Base-by-base conservation (phyloP, 2,329 filamentous ascomycete genomes). In the Ustulina deusta region DNA sequence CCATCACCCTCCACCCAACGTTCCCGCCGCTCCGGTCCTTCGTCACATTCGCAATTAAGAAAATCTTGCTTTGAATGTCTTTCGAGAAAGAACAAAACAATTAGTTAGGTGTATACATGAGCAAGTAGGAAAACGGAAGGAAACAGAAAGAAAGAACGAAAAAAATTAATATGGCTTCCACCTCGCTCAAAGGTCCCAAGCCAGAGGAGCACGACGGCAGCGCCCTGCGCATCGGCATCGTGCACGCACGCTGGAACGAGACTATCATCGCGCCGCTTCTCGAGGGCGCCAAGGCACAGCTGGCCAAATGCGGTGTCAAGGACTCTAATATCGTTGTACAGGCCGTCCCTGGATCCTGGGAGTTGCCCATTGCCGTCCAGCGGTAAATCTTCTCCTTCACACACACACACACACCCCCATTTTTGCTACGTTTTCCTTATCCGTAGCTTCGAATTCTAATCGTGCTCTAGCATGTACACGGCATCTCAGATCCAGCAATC, bases 241-340 rank as follows among this genome's bases (percentile, higher is more conserved):
- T 99, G 66, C 96, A 98, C 83, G 95, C 95, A 66, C 90, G 96
- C 76, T 99, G 96, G 96, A 99, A 99, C 84, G 86, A 86, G 72
- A 87, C 86, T 73, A 93, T 99, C 79, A 97, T 98, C 81, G 90
- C 92, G 66, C 90, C 93, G 61, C 89, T 99, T 65, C 86, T 99
- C 69, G 84, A 87, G 60, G 96, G 96, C 72, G 89, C 93, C 52
- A 93, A 91, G 81, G 90, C 91, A 74, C 91, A 91, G 78, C 89
- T 99, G 63, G 83, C 91, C 38, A 87, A 87, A 49, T 89, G 91
- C 61, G 96, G 96, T 63, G 95, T 99, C 64, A 90, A 90, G 79
- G 90, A 94, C 77, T 89, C 92, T 75, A 97, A 97, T 81, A 97
- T 99, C 76, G 89, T 94, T 62, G 83, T 94, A 44, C 92, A 97